Evolutionary conservation across 202 grass and related monocot genomes (phyloP), one percentile per base, ranked within the genome.

Genomic region (Hordeum pubiflorum): DNA sequence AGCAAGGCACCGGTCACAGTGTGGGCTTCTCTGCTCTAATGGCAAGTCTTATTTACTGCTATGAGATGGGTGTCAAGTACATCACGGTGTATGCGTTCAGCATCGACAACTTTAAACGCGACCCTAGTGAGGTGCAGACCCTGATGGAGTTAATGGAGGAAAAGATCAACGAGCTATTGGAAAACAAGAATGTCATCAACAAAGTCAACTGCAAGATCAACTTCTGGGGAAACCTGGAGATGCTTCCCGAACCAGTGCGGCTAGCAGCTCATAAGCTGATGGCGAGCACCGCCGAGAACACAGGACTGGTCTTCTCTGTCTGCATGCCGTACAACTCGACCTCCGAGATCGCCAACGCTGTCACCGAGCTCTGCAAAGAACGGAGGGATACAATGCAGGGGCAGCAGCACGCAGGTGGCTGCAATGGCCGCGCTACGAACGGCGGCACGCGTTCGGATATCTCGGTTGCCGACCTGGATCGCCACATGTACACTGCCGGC

Each of bases 131-230:
- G 43, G 91, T 93, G n/a, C 74, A 82, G 12, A 46, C 80, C 17
- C 86, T 97, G 75, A 93, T 93, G 94, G 76, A 93, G 76, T 69
- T 93, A n/a, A 91, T 97, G 87, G 88, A 88, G 72, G 85, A 91
- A 63, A 97, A 97, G 58, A 90, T 97, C 57, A 90, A 88, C 0
- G 80, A 93, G 22, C 32, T 97, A 11, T 34, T 90, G 26, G 81
- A 89, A 4, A 86, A 91, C 52, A 73, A 33, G 17, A 86, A 58
- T 59, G 48, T 93, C 31, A 84, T 93, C 43, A 85, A 89, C 60
- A 91, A 78, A 77, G 23, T 85, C 18, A 80, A 89, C 52, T 79
- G 84, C 23, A 93, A 75, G 79, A 79, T 93, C 74, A 97, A 91
- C 63, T 97, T 97, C 52, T 93, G 91, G 91, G 94, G 94, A 15